Evolutionary conservation across 2,329 filamentous ascomycete species (phyloP).

Genomic region (Aspergillus chevalieri): DNA sequence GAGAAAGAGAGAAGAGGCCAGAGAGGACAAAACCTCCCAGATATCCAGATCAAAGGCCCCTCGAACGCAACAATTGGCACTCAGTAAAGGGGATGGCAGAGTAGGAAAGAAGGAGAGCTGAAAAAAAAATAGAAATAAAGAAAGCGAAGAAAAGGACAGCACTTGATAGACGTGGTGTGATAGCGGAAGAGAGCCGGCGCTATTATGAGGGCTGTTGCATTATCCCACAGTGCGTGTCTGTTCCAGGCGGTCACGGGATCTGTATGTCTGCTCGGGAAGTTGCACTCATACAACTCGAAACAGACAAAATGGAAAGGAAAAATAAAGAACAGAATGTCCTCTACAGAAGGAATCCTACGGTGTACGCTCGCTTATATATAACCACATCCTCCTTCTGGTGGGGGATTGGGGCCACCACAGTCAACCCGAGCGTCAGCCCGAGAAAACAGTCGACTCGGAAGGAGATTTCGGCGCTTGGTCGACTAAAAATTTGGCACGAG

Average conservation of each 20-base stretch:
- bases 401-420: constrained; percentile 2
- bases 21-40: constrained; percentile 1
- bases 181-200: background rate
- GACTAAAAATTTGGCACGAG: constrained; percentile 1
- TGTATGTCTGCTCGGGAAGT: background rate
- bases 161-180: background rate
- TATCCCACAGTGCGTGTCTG: background rate
- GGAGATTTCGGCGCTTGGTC: constrained; percentile 12
- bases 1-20: constrained; percentile 4
- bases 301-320: background rate
- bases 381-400: constrained; percentile 8
- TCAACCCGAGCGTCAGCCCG: constrained; percentile 7
- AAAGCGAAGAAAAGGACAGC: background rate
- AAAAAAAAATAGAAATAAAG: constrained; percentile 1
- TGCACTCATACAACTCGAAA: background rate
- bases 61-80: background rate
- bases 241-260: background rate
- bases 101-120: constrained; percentile 1
- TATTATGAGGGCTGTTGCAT: background rate
- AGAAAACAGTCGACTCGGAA: constrained; percentile 13
- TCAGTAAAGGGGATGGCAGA: constrained; percentile 1
- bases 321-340: background rate
- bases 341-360: background rate
- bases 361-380: constrained; percentile 1
- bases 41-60: background rate